Evolutionary conservation across 2,329 filamentous ascomycete species (phyloP).

Genomic region (Phyllosticta citriasiana): DNA sequence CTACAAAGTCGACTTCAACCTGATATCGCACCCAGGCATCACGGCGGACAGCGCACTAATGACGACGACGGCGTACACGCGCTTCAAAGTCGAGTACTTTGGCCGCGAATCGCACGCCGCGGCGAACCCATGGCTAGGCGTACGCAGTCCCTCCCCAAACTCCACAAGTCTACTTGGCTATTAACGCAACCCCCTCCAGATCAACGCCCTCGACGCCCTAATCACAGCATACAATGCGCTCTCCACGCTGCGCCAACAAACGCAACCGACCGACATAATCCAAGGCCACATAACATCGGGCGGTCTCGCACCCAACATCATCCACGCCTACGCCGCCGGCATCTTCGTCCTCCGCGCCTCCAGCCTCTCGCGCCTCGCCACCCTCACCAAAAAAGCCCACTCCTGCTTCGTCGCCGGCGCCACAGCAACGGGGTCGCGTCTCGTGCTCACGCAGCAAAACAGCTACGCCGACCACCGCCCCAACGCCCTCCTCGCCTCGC

Average conservation of each 20-base stretch:
- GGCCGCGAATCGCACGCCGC: conserved; percentile 29
- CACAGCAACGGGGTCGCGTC: conserved; percentile 40
- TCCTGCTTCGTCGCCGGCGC: conserved; percentile 40
- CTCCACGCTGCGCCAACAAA: conserved; percentile 30
- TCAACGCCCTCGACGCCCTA: conserved; percentile 26
- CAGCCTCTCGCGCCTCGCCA: conserved; percentile 19
- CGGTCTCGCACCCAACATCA: conserved; percentile 26
- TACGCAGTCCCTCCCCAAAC: background rate
- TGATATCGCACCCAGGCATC: conserved; percentile 25
- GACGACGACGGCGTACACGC: conserved; percentile 42
- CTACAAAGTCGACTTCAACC: conserved; percentile 17
- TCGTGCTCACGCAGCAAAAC: conserved; percentile 34
- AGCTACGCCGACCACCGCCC: conserved; percentile 48
- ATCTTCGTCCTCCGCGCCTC: conserved; percentile 28
- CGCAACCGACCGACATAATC: conserved; percentile 30
- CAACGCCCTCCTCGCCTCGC: conserved; percentile 37
- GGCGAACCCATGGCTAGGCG: conserved; percentile 20
- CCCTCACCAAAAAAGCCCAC: conserved; percentile 22
- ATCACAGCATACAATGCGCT: conserved; percentile 16
- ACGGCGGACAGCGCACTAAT: conserved; percentile 37
- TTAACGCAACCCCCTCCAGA: conserved; percentile 1
- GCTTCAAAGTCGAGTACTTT: conserved; percentile 43
- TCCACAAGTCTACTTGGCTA: too few relatives aligned
- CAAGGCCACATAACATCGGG: conserved; percentile 24
- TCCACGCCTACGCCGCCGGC: conserved; percentile 30